Percentiles rank a stretch among this genome's conserved stretches.
Conservation (phyloP, 164 flowering plant species). For the Kingdonia uniflora region DNA sequence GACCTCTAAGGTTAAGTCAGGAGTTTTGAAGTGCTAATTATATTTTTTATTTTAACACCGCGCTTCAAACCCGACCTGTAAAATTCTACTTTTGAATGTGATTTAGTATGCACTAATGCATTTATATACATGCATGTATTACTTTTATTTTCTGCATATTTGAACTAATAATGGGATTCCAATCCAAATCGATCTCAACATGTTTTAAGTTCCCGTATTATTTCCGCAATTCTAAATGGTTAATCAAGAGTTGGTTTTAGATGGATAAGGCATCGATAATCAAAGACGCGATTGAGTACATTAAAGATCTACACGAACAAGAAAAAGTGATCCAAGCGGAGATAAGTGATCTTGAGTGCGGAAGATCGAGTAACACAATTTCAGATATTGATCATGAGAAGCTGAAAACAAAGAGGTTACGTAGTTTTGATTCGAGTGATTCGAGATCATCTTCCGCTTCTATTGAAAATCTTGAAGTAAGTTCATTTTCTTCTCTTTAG, state of each 20-base stretch:
- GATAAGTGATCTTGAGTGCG: slow-evolving; percentile 42
- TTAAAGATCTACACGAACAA: slow-evolving; percentile 63
- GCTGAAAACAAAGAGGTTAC: slow-evolving; percentile 34
- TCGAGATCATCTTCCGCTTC: slow-evolving; percentile 30
- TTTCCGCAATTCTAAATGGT: not conserved
- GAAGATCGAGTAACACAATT: slow-evolving; percentile 19
- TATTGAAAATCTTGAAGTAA: slow-evolving; percentile 52
- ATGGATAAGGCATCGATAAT: slow-evolving; percentile 89
- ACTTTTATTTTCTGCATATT: too few relatives aligned
- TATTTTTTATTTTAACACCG: too few relatives aligned
- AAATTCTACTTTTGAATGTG: too few relatives aligned
- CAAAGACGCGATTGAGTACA: slow-evolving; percentile 67
- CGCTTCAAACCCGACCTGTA: too few relatives aligned
- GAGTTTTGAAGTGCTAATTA: too few relatives aligned
- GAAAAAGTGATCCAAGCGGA: slow-evolving; percentile 45
- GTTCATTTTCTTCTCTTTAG: not conserved
- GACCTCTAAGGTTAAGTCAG: not conserved
- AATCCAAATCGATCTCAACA: too few relatives aligned
- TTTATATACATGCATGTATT: too few relatives aligned
- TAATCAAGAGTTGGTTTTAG: slow-evolving; percentile 18
- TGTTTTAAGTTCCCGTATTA: too few relatives aligned
- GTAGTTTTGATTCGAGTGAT: slow-evolving; percentile 14
- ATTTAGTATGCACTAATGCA: too few relatives aligned
- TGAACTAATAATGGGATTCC: too few relatives aligned
- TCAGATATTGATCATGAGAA: slow-evolving; percentile 4